These are phyloP conservation scores for Penicillium subrubescens DNA, from an alignment of 495 filamentous ascomycete genomes.

Conservation along the genomic window DNA sequence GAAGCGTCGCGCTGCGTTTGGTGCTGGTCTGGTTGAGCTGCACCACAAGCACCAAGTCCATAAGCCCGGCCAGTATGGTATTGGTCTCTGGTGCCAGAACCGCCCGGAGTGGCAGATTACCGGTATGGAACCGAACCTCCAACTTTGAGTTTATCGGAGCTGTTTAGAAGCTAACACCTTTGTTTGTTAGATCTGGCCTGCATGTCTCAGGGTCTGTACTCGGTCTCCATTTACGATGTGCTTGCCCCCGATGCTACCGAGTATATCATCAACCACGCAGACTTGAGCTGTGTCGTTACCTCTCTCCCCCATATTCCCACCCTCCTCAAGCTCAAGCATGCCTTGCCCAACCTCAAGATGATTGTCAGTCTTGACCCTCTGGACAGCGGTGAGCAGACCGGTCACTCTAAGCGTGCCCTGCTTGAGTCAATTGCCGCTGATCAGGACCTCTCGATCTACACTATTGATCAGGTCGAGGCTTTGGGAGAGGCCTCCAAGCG, in stretches of 20 bases:
- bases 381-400: slow-evolving; percentile 74
- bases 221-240: slow-evolving; percentile 96
- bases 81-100: slow-evolving; percentile 96
- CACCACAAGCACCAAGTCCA: slow-evolving; percentile 68
- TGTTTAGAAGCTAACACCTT: slow-evolving; percentile 4
- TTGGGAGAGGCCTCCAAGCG: slow-evolving; percentile 69
- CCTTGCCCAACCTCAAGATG: slow-evolving; percentile 77
- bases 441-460: slow-evolving; percentile 73
- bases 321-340: slow-evolving; percentile 79
- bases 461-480: slow-evolving; percentile 75
- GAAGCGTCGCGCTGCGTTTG: slow-evolving; percentile 78
- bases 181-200: slow-evolving; percentile 75
- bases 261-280: slow-evolving; percentile 92
- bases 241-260: slow-evolving; percentile 87
- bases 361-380: slow-evolving; percentile 90
- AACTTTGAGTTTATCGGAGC: not conserved
- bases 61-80: slow-evolving; percentile 68
- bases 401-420: slow-evolving; percentile 76
- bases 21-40: slow-evolving; percentile 82
- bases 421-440: slow-evolving; percentile 72
- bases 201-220: slow-evolving; percentile 84
- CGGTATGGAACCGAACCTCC: slow-evolving; percentile 46
- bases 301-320: slow-evolving; percentile 84
- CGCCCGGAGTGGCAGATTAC: slow-evolving; percentile 97
- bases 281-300: slow-evolving; percentile 73